phyloP scores from a whole-genome alignment of 306 rosid genomes.

The Neltuma alba region DNA sequence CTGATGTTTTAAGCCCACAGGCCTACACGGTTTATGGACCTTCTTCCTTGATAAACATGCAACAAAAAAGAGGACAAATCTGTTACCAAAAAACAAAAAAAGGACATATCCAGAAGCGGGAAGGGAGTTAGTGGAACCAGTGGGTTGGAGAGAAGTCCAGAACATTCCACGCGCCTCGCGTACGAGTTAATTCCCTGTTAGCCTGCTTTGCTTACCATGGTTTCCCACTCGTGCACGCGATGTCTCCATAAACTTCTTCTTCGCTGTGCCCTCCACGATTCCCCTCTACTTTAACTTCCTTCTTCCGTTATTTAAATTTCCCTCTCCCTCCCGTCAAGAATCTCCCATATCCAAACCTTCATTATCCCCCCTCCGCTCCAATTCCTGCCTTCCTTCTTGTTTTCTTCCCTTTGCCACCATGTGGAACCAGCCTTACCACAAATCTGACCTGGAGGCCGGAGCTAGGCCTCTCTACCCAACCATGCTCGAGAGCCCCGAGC shows the following conservation, averaged over 20 bases:
- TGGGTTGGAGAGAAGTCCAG: background rate
- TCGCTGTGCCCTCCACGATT: no score
- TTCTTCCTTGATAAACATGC: no score
- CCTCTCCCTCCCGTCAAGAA: slow-evolving; percentile 25
- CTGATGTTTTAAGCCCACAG: no score
- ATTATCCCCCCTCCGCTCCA: background rate
- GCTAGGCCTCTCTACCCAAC: slow-evolving; percentile 62
- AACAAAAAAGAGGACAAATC: no score
- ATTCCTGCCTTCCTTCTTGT: background rate
- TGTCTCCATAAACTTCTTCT: background rate
- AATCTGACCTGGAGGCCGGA: slow-evolving; percentile 70
- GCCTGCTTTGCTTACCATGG: no score
- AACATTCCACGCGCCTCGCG: background rate
- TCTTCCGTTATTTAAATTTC: background rate
- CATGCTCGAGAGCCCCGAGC: slow-evolving; percentile 81
- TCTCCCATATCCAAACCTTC: background rate
- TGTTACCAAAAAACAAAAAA: no score
- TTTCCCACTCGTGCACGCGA: background rate
- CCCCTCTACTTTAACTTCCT: background rate
- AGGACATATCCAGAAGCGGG: no score
- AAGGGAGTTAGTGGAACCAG: no score
- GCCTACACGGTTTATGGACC: no score
- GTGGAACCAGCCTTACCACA: slow-evolving; percentile 51
- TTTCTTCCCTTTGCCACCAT: slow-evolving; percentile 5
- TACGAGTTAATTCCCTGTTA: no score